Percentiles rank a stretch among this genome's conserved stretches.
Evolutionary conservation across 2,329 filamentous ascomycete species (phyloP).

Genomic region (Diaporthe sp.): DNA sequence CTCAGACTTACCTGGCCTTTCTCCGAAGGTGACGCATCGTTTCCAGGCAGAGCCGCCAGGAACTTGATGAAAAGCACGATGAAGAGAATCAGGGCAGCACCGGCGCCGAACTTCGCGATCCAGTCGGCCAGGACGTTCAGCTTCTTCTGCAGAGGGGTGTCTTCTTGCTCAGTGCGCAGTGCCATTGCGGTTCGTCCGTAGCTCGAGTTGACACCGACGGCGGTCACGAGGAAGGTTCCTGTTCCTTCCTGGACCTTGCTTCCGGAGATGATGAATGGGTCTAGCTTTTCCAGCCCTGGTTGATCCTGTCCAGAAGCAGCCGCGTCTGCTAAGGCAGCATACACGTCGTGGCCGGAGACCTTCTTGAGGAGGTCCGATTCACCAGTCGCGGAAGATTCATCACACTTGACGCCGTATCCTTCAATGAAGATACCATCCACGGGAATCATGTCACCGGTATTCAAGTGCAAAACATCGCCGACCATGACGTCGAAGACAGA

Average conservation of each 20-base stretch:
- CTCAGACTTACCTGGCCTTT: conserved; percentile 62
- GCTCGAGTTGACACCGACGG: conserved; percentile 66
- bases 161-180: conserved; percentile 63
- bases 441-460: conserved; percentile 77
- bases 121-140: conserved; percentile 62
- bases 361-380: conserved; percentile 81
- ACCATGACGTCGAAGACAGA: conserved; percentile 76
- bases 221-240: conserved; percentile 66
- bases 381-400: conserved; percentile 80
- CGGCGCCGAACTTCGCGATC: conserved; percentile 68
- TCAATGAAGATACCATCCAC: conserved; percentile 78
- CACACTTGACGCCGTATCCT: conserved; percentile 68
- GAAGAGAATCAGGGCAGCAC: conserved; percentile 81
- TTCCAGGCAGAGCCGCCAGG: conserved; percentile 65
- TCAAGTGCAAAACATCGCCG: conserved; percentile 77
- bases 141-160: conserved; percentile 67
- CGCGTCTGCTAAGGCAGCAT: conserved; percentile 65
- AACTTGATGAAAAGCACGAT: conserved; percentile 85
- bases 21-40: conserved; percentile 58
- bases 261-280: conserved; percentile 74
- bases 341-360: conserved; percentile 70
- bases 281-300: conserved; percentile 58
- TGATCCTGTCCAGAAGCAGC: conserved; percentile 55
- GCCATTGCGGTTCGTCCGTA: conserved; percentile 70
- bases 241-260: conserved; percentile 67